A percentile compares a stretch with the other conserved stretches of the same genome.
These are phyloP conservation scores for Fragaria ananassa DNA, from an alignment of 306 rosid genomes.

Conservation along the genomic window DNA sequence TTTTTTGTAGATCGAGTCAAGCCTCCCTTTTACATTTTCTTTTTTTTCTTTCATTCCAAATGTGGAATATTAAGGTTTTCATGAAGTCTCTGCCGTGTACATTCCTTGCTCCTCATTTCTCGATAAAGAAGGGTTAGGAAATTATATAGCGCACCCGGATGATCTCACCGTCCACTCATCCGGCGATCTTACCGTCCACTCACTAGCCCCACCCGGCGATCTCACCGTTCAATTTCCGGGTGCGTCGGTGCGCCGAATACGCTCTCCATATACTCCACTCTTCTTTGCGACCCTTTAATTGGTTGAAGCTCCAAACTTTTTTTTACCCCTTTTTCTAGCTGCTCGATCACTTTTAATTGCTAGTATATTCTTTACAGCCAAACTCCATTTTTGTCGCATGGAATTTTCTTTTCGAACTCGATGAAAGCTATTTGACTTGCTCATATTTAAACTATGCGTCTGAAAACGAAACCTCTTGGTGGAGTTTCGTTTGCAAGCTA, in stretches of 20 bases:
- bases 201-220: too few relatives aligned
- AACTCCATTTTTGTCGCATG: constrained; percentile 36
- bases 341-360: constrained; percentile 2
- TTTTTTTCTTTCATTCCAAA: constrained; percentile 30
- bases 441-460: constrained; percentile 16
- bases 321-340: too few relatives aligned
- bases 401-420: constrained; percentile 21
- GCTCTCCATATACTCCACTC: constrained; percentile 32
- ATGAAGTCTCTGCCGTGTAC: constrained; percentile 19
- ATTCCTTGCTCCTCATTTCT: constrained; percentile 19
- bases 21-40: constrained; percentile 25
- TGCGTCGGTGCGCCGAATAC: too few relatives aligned
- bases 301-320: constrained; percentile 22
- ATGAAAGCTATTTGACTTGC: constrained; percentile 34
- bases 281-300: constrained; percentile 14
- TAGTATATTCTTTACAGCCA: constrained; percentile 49
- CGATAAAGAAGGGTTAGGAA: constrained; percentile 12
- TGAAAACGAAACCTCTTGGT: constrained; percentile 17
- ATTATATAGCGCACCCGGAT: too few relatives aligned
- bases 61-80: constrained; percentile 54
- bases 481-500: background rate
- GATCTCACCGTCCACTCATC: too few relatives aligned
- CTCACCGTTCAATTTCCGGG: too few relatives aligned
- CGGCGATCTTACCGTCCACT: too few relatives aligned
- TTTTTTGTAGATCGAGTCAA: constrained; percentile 9